Evolutionary conservation across 2,329 filamentous ascomycete genomes (phyloP).

Genomic region (Trichoderma simmonsii): DNA sequence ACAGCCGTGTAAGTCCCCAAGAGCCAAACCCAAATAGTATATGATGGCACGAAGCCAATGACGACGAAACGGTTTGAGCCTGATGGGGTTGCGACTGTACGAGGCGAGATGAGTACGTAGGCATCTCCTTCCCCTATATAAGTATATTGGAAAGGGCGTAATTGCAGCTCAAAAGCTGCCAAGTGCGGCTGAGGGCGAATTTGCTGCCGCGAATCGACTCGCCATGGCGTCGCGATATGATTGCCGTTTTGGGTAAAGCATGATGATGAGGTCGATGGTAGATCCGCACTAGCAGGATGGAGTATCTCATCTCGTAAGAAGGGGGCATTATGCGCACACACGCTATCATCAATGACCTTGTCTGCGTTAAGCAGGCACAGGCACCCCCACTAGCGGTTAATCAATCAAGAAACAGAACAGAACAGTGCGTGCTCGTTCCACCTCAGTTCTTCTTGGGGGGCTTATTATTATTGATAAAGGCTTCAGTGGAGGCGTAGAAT

Average conservation of each 20-base stretch:
- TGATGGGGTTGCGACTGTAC: not conserved
- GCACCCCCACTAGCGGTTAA: not conserved
- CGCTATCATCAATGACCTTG: constrained; percentile 14
- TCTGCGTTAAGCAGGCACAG: not conserved
- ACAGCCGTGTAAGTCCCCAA: not conserved
- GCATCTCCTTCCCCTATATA: not conserved
- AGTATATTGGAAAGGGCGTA: not conserved
- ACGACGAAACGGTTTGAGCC: not conserved
- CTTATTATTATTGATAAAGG: constrained; percentile 16
- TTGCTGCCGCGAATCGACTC: not conserved
- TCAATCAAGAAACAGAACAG: not conserved
- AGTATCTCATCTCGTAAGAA: not conserved
- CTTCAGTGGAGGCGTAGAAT: constrained; percentile 14
- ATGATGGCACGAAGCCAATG: constrained; percentile 8
- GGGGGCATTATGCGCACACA: constrained; percentile 15
- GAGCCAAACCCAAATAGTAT: constrained; percentile 11
- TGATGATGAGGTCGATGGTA: constrained; percentile 1
- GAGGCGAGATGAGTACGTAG: not conserved
- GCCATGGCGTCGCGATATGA: constrained; percentile 12
- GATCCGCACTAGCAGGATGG: constrained; percentile 15
- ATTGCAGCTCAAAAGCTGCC: not conserved
- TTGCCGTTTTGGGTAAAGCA: constrained; percentile 16
- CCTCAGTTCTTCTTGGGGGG: constrained; percentile 12
- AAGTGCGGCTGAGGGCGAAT: not conserved
- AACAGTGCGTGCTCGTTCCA: not conserved